Percentiles rank a stretch among this genome's conserved stretches.
Evolutionary conservation across 352 stramenopile genomes (phyloP).

Genomic region (Pythium scleroteichum): DNA sequence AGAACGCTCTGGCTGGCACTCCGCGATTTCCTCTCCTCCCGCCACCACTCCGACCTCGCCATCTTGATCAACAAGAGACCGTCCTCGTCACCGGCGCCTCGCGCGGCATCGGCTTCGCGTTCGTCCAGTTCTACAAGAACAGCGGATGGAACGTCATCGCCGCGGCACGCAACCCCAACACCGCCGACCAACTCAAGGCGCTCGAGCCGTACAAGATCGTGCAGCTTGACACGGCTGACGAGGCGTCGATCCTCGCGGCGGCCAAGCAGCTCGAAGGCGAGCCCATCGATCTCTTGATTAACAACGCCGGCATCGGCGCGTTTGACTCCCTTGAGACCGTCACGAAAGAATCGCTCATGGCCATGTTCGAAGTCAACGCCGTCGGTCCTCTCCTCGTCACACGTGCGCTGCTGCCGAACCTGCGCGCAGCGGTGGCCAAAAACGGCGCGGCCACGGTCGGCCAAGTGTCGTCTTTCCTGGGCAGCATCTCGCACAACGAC

Average conservation of each 20-base stretch:
- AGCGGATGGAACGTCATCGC: constrained; percentile 58
- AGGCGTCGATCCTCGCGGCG: constrained; percentile 46
- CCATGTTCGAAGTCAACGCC: constrained; percentile 77
- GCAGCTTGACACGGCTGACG: constrained; percentile 49
- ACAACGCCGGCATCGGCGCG: constrained; percentile 59
- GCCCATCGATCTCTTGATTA: constrained; percentile 69
- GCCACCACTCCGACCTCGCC: neutral
- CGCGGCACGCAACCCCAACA: constrained; percentile 40
- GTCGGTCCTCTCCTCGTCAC: constrained; percentile 68
- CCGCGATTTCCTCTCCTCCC: neutral
- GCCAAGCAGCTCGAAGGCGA: constrained; percentile 41
- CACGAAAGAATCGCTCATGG: constrained; percentile 57
- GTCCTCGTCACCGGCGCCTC: constrained; percentile 63
- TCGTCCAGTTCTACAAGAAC: constrained; percentile 43
- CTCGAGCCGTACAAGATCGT: constrained; percentile 52
- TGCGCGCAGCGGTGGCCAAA: constrained; percentile 38
- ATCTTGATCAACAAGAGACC: constrained; percentile 29
- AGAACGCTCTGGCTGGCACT: too few relatives aligned
- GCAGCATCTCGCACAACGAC: constrained; percentile 57
- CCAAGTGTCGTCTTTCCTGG: constrained; percentile 61
- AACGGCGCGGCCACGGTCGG: constrained; percentile 48
- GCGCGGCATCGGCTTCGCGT: constrained; percentile 51
- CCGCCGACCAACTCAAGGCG: constrained; percentile 36
- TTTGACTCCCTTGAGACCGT: constrained; percentile 31
- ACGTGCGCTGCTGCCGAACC: constrained; percentile 56